Evolutionary conservation across 768 basidiomycete species (phyloP).

Genomic region (Cystobasidium tubakii): DNA sequence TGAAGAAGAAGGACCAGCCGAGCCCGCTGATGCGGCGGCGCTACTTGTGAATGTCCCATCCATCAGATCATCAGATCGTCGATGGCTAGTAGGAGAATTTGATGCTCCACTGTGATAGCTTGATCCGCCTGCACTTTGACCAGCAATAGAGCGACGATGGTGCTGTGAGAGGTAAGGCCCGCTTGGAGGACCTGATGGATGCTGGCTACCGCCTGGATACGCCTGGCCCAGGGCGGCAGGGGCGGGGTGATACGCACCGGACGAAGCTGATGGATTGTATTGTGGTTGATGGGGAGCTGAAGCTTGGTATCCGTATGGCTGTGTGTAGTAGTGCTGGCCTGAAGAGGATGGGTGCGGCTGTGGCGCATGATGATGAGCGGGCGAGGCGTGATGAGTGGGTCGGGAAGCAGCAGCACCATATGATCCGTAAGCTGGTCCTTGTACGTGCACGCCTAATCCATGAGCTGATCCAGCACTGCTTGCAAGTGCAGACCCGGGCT

Average conservation of each 20-base stretch:
- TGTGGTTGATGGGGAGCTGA: background rate
- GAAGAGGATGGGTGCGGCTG: background rate
- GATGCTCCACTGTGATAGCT: constrained; percentile 18
- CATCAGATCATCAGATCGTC: constrained; percentile 12
- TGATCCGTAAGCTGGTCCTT: constrained; percentile 13
- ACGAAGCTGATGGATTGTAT: background rate
- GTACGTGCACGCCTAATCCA: constrained; percentile 13
- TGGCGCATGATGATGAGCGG: background rate
- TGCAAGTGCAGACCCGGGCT: background rate
- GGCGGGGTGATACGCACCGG: background rate
- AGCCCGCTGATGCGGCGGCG: background rate
- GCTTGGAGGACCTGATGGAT: background rate
- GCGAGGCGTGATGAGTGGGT: background rate
- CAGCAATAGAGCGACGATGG: constrained; percentile 27
- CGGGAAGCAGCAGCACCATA: background rate
- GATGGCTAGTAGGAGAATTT: background rate
- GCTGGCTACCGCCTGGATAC: background rate
- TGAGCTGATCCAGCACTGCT: background rate
- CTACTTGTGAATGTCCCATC: background rate
- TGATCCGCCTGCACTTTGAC: constrained; percentile 3
- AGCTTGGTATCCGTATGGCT: constrained; percentile 4
- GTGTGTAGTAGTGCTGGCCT: background rate
- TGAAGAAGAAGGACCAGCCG: background rate
- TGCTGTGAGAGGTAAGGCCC: background rate
- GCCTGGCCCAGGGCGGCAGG: background rate